Evolutionary conservation across 1,284 basidiomycete genomes (phyloP).

Genomic region (Sporisorium sorghi): DNA sequence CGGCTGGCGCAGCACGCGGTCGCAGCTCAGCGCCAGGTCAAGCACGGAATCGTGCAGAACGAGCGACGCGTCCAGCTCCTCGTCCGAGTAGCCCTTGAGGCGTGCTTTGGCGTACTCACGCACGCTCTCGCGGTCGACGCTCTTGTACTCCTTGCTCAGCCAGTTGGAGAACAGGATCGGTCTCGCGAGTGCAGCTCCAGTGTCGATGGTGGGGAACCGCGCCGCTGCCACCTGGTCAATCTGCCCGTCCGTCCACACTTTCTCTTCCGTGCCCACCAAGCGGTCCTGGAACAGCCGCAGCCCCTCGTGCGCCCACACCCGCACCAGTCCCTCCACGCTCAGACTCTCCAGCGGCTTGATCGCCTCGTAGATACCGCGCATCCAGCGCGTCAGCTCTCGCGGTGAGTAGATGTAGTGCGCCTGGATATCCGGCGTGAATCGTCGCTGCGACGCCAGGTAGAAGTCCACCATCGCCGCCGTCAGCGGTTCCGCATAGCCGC

Average conservation of each 20-base stretch:
- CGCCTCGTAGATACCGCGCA: constrained; percentile 95
- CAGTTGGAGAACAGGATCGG: constrained; percentile 99
- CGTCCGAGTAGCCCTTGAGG: constrained; percentile 76
- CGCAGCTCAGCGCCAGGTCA: constrained; percentile 95
- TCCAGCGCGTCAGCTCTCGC: constrained; percentile 98
- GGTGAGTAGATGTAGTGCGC: constrained; percentile 99
- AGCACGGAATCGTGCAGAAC: constrained; percentile 98
- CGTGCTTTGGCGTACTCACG: constrained; percentile 97
- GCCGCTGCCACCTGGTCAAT: constrained; percentile 86
- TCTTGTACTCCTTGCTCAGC: constrained; percentile 97
- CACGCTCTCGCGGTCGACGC: constrained; percentile 90
- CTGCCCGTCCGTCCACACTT: constrained; percentile 88
- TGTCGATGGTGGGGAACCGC: constrained; percentile 92
- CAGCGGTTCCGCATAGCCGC: constrained; percentile 91
- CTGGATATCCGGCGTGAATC: constrained; percentile 94
- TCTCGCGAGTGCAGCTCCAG: constrained; percentile 78
- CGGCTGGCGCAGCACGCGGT: constrained; percentile 98
- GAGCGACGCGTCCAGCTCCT: constrained; percentile 94
- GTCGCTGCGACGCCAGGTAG: constrained; percentile 91
- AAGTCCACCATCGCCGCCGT: constrained; percentile 98
- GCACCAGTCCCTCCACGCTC: constrained; percentile 90
- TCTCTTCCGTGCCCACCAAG: constrained; percentile 75
- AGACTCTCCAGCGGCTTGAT: constrained; percentile 91
- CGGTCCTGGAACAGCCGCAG: constrained; percentile 97
- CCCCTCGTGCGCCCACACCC: constrained; percentile 98